A percentile compares a stretch with the other conserved stretches of the same genome.
These are phyloP conservation scores for Curvularia hawaiiensis DNA, from an alignment of 2,329 filamentous ascomycete genomes.

Conservation along the genomic window DNA sequence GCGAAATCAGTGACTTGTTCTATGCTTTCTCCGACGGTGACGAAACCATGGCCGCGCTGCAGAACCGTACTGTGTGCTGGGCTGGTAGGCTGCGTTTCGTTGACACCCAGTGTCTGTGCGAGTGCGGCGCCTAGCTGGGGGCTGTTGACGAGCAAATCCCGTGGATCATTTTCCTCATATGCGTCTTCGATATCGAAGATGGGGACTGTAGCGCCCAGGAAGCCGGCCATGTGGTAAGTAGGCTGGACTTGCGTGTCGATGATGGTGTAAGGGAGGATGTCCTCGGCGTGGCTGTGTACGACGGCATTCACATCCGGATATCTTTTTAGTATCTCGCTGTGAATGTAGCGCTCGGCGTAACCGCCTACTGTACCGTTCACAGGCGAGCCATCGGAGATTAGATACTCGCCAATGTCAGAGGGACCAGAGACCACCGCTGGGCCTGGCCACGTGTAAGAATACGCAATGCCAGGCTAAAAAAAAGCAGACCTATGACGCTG, in stretches of 20 bases:
- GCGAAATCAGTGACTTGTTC: slow-evolving; percentile 48
- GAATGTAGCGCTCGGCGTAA: slow-evolving; percentile 53
- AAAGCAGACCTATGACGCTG: background rate
- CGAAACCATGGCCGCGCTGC: slow-evolving; percentile 52
- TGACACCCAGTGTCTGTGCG: slow-evolving; percentile 27
- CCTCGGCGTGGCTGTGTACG: slow-evolving; percentile 50
- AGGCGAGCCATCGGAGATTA: slow-evolving; percentile 42
- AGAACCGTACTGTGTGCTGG: slow-evolving; percentile 35
- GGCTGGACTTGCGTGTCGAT: slow-evolving; percentile 20
- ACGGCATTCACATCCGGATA: slow-evolving; percentile 51
- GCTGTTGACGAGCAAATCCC: slow-evolving; percentile 33
- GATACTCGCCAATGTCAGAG: slow-evolving; percentile 52
- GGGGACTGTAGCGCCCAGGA: slow-evolving; percentile 31
- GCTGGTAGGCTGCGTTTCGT: slow-evolving; percentile 21
- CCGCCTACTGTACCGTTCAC: slow-evolving; percentile 40
- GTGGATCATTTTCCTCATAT: slow-evolving; percentile 20
- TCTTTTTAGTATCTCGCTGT: slow-evolving; percentile 52
- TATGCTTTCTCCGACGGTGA: slow-evolving; percentile 38
- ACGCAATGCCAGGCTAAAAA: background rate
- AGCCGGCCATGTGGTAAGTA: slow-evolving; percentile 47
- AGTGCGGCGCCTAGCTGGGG: slow-evolving; percentile 27
- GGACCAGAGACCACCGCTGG: slow-evolving; percentile 17
- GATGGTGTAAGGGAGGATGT: slow-evolving; percentile 49
- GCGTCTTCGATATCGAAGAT: slow-evolving; percentile 32
- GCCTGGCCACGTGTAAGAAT: background rate